These are phyloP conservation scores for Cladosporium cucumerinum DNA, from an alignment of 2,329 filamentous ascomycete species.

Conservation along the genomic window DNA sequence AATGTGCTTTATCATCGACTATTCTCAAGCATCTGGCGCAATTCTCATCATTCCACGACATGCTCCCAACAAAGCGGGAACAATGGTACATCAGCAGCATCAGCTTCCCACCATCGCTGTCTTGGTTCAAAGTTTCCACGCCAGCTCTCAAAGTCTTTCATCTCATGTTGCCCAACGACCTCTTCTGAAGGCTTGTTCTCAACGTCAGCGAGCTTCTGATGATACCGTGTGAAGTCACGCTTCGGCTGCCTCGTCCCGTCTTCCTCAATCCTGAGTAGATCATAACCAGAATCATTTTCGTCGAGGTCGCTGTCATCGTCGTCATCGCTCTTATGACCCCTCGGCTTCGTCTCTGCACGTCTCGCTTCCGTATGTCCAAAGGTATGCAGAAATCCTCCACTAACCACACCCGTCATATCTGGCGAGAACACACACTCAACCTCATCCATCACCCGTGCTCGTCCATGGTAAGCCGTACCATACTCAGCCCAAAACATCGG, in stretches of 20 bases:
- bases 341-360: no score
- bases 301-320: neutral
- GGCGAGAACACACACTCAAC: conserved; percentile 23
- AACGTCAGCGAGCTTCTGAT: conserved; percentile 17
- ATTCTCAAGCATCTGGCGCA: neutral
- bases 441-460: conserved; percentile 21
- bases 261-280: conserved; percentile 18
- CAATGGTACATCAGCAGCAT: neutral
- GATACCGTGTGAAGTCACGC: conserved; percentile 18
- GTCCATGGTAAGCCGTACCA: conserved; percentile 17
- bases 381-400: conserved; percentile 24
- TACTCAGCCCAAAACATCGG: conserved; percentile 23
- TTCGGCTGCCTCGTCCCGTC: conserved; percentile 15
- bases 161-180: conserved; percentile 12
- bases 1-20: neutral
- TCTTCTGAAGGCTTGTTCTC: conserved; percentile 12
- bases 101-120: neutral
- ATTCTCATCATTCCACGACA: neutral
- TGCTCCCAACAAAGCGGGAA: neutral
- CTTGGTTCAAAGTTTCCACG: conserved; percentile 16
- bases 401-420: conserved; percentile 24
- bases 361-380: conserved; percentile 12
- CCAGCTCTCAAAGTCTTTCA: conserved; percentile 23
- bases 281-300: conserved; percentile 19
- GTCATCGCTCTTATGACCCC: neutral